Evolutionary conservation across 495 filamentous ascomycete species (phyloP).

Genomic region (Diplogelasinospora grovesii): DNA sequence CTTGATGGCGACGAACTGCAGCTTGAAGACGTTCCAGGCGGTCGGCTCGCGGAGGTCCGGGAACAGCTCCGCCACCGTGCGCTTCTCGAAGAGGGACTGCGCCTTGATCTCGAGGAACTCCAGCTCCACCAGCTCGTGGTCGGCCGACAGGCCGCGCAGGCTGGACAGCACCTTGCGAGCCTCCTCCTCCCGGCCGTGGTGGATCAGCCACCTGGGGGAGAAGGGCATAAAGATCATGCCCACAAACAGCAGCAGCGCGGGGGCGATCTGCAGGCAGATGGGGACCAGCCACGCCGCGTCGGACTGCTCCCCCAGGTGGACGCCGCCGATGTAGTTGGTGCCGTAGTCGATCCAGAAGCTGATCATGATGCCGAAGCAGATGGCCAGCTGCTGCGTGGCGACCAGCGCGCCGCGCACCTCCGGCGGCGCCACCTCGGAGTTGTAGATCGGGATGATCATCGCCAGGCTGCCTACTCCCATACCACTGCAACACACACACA

Average conservation of each 20-base stretch:
- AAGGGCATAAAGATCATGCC: constrained; percentile 81
- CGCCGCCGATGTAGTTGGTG: constrained; percentile 74
- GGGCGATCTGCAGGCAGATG: constrained; percentile 55
- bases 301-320: constrained; percentile 48
- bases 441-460: constrained; percentile 64
- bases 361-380: constrained; percentile 77
- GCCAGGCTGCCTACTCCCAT: constrained; percentile 66
- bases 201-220: constrained; percentile 72
- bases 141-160: constrained; percentile 53
- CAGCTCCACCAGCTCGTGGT: constrained; percentile 61
- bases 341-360: constrained; percentile 81
- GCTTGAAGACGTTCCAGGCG: constrained; percentile 54
- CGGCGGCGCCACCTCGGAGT: constrained; percentile 58
- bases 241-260: constrained; percentile 52
- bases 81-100: constrained; percentile 72
- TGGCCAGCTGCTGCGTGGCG: constrained; percentile 72
- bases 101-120: constrained; percentile 82
- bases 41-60: constrained; percentile 57
- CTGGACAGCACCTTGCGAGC: constrained; percentile 59
- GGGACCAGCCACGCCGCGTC: constrained; percentile 66
- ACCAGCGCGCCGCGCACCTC: constrained; percentile 64
- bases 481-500: constrained; percentile 37
- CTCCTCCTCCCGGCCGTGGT: constrained; percentile 66
- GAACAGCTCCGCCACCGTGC: constrained; percentile 63
- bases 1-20: constrained; percentile 66